Evolutionary conservation across 83 land plant genomes (phyloP), one percentile per base, ranked within the genome.

Genomic region (Thuja plicata): DNA sequence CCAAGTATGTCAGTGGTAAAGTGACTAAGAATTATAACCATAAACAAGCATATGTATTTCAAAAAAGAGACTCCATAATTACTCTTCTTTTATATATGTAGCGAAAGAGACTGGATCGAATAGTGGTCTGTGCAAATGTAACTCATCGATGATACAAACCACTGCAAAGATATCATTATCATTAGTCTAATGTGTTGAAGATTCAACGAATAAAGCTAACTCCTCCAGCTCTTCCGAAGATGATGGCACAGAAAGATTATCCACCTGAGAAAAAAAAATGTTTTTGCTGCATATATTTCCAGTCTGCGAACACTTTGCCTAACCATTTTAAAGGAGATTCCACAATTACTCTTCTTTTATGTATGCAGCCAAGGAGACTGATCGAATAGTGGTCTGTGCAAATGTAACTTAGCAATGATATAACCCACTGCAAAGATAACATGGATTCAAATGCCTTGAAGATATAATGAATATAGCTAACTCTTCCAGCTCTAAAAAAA

Each of bases 351-450:
- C 32, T 78, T 78, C 37, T 37, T 92, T 93, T 62, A 85, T 87
- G 88, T 90, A 98, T 17, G 85, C 86, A 48, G 89, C 86, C 40
- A 94, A 87, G 0, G 98, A 94, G 34, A 91, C 86, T 48, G 93
- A 92, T 96, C 94, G 93, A 98, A 98, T 54, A 98, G 94, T 43
- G 99, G 99, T 89, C 87, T 96, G 79, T 84, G 90, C 92, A 98
- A 87, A 89, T 95, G 91, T 45, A 97, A 89, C 90, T 98, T 98
- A n/a, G 97, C 98, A 46, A 98, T 79, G 52, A 98, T 85, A 88
- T 98, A 98, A 9, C 99, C 99, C 38, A 93, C 37, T 74, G 97
- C 91, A 93, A 96, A 98, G 74, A 98, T 94, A 87, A 97, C 99
- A 57, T 48, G 54, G 16, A 91, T 95, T 91, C 62, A 96, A 91